Base-by-base conservation (phyloP, 768 basidiomycete species). In the Hirschioporus abietinus region DNA sequence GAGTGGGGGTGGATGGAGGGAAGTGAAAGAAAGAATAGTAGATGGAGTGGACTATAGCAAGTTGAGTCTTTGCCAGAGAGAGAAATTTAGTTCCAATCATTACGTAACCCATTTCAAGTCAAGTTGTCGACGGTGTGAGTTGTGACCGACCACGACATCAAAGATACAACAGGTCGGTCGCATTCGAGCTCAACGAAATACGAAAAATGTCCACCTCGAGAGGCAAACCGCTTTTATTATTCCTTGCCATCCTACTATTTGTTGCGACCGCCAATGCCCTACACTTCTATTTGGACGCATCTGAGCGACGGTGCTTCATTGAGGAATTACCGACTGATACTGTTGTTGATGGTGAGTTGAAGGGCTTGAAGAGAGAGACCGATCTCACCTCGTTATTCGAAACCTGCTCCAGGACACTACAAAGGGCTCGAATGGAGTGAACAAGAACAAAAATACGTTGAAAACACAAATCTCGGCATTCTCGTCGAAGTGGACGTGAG, bases 231-330 rank as follows among this genome's bases (percentile, higher is more conserved):
- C 10, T 25, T 12, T 23, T 15, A 61, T 3, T 81, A 57, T 73
- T 78, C 60, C 72, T 76, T 70, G 73, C 80, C 59, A 79, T 82
- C 20, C 77, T 83, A 66, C 72, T 79, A 65, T 70, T 82, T 69
- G 75, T 79, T 25, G 78, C 81, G 57, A 74, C 82, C 23, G 83
- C 81, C 20, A 84, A 89, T 74, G 94, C 92, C 30, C 88, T 99
- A 27, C 97, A 99, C 75, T 97, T 99, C 78, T 99, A 99, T 76
- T 86, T 99, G 66, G 95, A 97, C 75, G 89, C 95, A 20, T 91
- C 93, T 74, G 93, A 97, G 77, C 89, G 91, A 73, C 86, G 92
- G 62, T 99, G 97, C 76, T 99, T 99, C 79, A 86, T 99, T 67
- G 97, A 99, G 74, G 97, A 99, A 76, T 81, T 99, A 23, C 96